Percentiles rank a stretch among this genome's conserved stretches.
Conservation (phyloP, 2,329 filamentous ascomycete species). For the Aspergillus oerlinghausenensis region DNA sequence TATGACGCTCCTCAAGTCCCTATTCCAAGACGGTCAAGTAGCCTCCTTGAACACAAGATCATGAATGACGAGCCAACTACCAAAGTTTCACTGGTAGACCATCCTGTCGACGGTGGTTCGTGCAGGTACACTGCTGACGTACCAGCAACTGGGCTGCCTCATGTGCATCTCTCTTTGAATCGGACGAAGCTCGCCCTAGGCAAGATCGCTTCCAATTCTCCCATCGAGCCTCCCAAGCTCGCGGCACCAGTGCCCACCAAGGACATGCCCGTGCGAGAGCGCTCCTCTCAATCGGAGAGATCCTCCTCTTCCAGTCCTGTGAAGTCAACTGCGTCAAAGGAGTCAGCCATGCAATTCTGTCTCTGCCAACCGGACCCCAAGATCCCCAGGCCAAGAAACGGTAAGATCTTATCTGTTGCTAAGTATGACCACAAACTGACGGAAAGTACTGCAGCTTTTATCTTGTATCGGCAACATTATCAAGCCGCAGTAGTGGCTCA, state of each 20-base stretch:
- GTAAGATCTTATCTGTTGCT: conserved; percentile 44
- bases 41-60: conserved; percentile 39
- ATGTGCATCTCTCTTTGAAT: conserved; percentile 26
- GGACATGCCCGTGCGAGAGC: conserved; percentile 21
- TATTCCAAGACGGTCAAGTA: conserved; percentile 30
- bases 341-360: conserved; percentile 53
- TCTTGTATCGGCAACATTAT: conserved; percentile 90
- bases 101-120: conserved; percentile 12
- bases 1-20: conserved; percentile 34
- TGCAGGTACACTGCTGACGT: conserved; percentile 14
- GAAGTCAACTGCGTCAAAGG: conserved; percentile 32
- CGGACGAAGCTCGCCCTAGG: conserved; percentile 21
- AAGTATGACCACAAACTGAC: background rate
- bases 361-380: conserved; percentile 68
- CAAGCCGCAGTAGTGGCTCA: conserved; percentile 75
- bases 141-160: conserved; percentile 17
- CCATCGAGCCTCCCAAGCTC: conserved; percentile 13
- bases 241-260: conserved; percentile 16
- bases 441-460: conserved; percentile 84
- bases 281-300: conserved; percentile 19
- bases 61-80: conserved; percentile 31
- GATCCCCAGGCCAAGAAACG: conserved; percentile 66
- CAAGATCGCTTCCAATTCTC: conserved; percentile 12
- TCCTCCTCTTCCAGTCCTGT: conserved; percentile 33
- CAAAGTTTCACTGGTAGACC: conserved; percentile 16